Evolutionary conservation across 495 filamentous ascomycete species (phyloP).

Genomic region (Cladorrhinum samala): DNA sequence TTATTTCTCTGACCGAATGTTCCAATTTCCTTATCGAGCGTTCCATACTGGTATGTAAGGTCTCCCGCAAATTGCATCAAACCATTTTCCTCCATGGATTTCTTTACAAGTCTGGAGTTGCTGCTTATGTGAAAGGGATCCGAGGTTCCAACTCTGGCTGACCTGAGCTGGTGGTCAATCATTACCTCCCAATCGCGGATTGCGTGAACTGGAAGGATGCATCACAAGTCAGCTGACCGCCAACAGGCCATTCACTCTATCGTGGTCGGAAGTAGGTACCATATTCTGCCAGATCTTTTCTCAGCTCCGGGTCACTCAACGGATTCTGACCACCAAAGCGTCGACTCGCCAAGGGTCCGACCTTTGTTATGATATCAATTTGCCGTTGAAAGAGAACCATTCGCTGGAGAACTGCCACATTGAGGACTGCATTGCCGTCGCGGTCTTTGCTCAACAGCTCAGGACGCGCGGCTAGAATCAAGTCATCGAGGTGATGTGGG

Average conservation of each 20-base stretch:
- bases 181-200: background rate
- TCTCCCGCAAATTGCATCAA: background rate
- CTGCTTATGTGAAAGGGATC: background rate
- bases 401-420: background rate
- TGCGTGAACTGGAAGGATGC: background rate
- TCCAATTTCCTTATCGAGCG: background rate
- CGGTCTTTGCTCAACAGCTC: background rate
- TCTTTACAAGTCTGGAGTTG: background rate
- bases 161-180: background rate
- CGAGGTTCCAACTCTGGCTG: background rate
- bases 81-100: background rate
- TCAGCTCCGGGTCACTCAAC: background rate
- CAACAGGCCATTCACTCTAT: too few species aligned
- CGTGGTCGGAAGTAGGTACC: too few species aligned
- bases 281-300: background rate
- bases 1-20: background rate
- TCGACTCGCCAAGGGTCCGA: background rate
- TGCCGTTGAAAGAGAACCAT: background rate
- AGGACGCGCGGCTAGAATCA: background rate
- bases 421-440: background rate
- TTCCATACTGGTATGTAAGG: background rate
- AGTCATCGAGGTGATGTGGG: background rate
- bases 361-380: background rate
- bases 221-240: background rate
- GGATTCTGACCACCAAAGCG: background rate